A percentile compares a stretch with the other conserved stretches of the same genome.
These are phyloP conservation scores for Coniochaeta prunicola DNA, from an alignment of 2,329 filamentous ascomycete genomes.

Conservation along the genomic window DNA sequence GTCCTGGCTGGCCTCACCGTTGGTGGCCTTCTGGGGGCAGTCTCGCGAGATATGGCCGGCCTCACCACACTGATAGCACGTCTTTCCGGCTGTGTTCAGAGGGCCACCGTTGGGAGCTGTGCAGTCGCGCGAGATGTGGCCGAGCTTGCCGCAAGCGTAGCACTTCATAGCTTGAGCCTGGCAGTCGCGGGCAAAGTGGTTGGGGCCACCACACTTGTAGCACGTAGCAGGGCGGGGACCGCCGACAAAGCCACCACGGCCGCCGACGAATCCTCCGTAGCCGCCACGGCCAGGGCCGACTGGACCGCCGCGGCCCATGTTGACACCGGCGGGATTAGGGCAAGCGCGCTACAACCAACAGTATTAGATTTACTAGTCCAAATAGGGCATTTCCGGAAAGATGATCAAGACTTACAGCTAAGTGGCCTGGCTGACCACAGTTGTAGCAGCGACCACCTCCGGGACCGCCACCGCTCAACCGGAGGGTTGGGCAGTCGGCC, in stretches of 20 bases:
- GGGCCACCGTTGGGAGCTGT: constrained; percentile 94
- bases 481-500: constrained; percentile 95
- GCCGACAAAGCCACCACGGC: constrained; percentile 69
- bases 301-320: constrained; percentile 58
- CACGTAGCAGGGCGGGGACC: constrained; percentile 63
- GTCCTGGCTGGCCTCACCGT: constrained; percentile 40
- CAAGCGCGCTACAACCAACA: constrained; percentile 71
- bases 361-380: no score
- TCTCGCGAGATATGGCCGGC: constrained; percentile 94
- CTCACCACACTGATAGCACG: constrained; percentile 96
- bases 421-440: constrained; percentile 86
- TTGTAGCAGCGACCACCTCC: constrained; percentile 92
- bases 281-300: constrained; percentile 57
- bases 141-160: constrained; percentile 93
- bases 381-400: background rate
- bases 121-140: constrained; percentile 90
- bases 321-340: constrained; percentile 61
- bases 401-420: constrained; percentile 56
- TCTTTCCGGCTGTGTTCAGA: constrained; percentile 93
- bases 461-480: constrained; percentile 74
- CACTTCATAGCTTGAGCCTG: constrained; percentile 98
- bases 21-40: constrained; percentile 66
- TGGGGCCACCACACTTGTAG: constrained; percentile 77
- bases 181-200: constrained; percentile 97
- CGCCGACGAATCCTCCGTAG: constrained; percentile 49